These are phyloP conservation scores for Botrytis sinoallii DNA, from an alignment of 2,329 filamentous ascomycete species.

Conservation along the genomic window DNA sequence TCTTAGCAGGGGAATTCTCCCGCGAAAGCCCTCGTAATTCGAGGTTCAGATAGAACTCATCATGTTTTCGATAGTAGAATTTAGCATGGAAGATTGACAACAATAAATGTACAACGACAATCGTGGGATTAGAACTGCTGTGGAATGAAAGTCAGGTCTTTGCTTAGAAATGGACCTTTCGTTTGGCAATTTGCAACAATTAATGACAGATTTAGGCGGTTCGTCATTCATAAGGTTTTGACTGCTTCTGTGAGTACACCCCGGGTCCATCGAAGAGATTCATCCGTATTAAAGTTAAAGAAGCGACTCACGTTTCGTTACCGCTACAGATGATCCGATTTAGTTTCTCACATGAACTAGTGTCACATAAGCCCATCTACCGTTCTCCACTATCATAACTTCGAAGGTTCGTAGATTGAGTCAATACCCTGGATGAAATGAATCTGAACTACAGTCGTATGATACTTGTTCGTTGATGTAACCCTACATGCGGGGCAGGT, in stretches of 20 bases:
- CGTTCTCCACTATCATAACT: background rate
- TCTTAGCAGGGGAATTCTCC: accelerated
- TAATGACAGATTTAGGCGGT: accelerated
- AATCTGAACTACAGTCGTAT: too few species aligned
- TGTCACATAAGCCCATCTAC: background rate
- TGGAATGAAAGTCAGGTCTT: background rate
- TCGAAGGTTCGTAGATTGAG: background rate
- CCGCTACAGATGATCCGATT: background rate
- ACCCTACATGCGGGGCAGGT: background rate
- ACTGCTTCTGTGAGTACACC: accelerated
- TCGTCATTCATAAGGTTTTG: accelerated
- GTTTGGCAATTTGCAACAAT: background rate
- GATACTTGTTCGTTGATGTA: background rate
- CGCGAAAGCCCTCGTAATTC: background rate
- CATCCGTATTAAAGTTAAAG: background rate
- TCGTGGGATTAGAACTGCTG: background rate
- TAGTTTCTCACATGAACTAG: background rate
- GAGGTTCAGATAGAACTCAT: accelerated
- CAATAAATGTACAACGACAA: background rate
- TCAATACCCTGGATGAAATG: background rate
- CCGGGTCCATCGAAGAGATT: background rate
- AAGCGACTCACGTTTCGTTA: background rate
- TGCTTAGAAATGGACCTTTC: background rate
- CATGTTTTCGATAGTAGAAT: accelerated
- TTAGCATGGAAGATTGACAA: background rate